Conservation (phyloP, 306 rosid species). For the Spatholobus suberectus region DNA sequence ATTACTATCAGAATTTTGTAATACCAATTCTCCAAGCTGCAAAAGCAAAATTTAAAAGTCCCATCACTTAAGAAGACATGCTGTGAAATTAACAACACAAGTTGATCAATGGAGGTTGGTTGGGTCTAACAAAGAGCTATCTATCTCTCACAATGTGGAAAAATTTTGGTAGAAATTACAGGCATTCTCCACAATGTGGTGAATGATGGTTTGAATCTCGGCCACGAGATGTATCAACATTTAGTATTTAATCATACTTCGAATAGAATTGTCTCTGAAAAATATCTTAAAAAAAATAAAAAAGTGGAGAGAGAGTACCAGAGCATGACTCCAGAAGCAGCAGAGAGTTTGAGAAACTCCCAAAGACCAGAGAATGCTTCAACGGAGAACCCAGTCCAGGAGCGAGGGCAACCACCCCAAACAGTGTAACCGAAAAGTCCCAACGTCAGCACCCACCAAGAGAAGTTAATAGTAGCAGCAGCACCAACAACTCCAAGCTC, state of each 20-base stretch:
- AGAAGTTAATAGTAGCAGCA: constrained; percentile 58
- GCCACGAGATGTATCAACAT: too few species aligned
- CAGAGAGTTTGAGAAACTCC: constrained; percentile 79
- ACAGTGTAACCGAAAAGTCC: constrained; percentile 56
- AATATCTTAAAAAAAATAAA: too few species aligned
- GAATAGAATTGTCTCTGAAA: too few species aligned
- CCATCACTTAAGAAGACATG: neutral
- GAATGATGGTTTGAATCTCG: too few species aligned
- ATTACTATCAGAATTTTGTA: constrained; percentile 73
- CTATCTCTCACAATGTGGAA: too few species aligned
- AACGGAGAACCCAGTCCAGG: constrained; percentile 81
- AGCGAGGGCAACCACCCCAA: constrained; percentile 72
- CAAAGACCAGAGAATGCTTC: constrained; percentile 82
- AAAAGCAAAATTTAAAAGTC: neutral
- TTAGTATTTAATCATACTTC: too few species aligned
- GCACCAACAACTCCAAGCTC: constrained; percentile 65
- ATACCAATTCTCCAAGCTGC: constrained; percentile 91
- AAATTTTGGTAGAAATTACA: too few species aligned
- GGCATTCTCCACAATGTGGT: too few species aligned
- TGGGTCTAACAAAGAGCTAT: too few species aligned
- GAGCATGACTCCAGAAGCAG: constrained; percentile 82
- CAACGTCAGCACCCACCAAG: constrained; percentile 72
- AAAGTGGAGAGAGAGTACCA: constrained; percentile 48
- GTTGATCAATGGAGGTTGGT: too few species aligned
- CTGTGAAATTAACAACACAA: too few species aligned